phyloP scores from a whole-genome alignment of 1,284 basidiomycete genomes.

The Trametes polyzona region DNA sequence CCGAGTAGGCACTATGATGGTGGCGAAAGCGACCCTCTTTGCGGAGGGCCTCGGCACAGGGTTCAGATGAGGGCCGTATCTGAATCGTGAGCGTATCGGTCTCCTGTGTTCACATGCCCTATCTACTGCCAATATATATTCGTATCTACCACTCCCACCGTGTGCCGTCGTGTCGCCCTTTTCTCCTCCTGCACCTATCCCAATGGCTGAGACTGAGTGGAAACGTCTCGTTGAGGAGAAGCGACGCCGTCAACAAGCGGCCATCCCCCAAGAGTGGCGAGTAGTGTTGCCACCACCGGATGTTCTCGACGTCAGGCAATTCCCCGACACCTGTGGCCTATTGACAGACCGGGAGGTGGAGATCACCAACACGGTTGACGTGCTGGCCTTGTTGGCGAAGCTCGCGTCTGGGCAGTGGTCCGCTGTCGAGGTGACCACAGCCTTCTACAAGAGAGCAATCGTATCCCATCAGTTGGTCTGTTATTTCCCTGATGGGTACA shows the following conservation, averaged over 20 bases:
- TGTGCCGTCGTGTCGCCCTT: not conserved
- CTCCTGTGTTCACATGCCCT: not conserved
- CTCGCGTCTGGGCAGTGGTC: slow-evolving; percentile 46
- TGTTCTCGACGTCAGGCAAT: slow-evolving; percentile 44
- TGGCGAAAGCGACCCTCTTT: no score
- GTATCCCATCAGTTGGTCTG: slow-evolving; percentile 63
- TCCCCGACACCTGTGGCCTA: slow-evolving; percentile 49
- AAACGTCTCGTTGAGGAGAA: slow-evolving; percentile 45
- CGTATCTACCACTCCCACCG: not conserved
- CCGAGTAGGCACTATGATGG: no score
- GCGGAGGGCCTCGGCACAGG: no score
- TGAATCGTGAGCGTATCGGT: not conserved
- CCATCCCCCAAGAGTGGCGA: slow-evolving; percentile 54
- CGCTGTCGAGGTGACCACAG: slow-evolving; percentile 51
- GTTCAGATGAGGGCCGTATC: no score
- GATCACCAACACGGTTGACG: slow-evolving; percentile 52
- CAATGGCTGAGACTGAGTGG: slow-evolving; percentile 39
- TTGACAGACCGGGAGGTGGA: slow-evolving; percentile 49
- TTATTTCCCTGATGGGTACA: not conserved
- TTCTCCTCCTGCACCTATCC: no score
- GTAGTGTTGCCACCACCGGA: slow-evolving; percentile 38
- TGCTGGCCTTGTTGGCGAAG: slow-evolving; percentile 43
- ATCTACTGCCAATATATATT: not conserved
- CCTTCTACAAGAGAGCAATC: slow-evolving; percentile 63
- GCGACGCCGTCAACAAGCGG: slow-evolving; percentile 45